Base-by-base conservation (phyloP, 345 rosid species). In the Salix caprea region DNA sequence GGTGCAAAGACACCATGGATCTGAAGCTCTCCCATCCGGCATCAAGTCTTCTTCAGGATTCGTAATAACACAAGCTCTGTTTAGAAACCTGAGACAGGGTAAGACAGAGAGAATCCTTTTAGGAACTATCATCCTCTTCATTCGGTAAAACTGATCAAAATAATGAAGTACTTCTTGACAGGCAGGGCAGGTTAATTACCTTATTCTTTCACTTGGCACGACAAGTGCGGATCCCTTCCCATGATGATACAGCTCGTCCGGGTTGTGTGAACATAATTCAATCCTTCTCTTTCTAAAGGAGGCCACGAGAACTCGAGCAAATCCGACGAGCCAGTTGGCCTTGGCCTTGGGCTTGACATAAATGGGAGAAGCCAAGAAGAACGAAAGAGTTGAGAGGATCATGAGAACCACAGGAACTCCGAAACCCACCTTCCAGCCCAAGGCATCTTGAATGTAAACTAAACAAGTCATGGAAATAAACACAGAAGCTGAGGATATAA, bases 1-100 rank as follows among this genome's bases (percentile, higher is more conserved):
- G 12, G 92, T 91, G 86, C 93, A 90, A 77, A 94, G 90, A 54
- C 84, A 84, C 98, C 96, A 92, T 7, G 96, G 89, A 70, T 90
- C 77, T 32, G 77, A 73, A 71, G 98, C 91, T 37, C 79, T 79
- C 68, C 96, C 98, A 71, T 91, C 91, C 10, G 80, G 69, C 1
- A 84, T 80, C 48, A 94, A 72, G 69, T 90, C 89, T 71, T 85
- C 81, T 15, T 84, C 88, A 0, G 82, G 90, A 71, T 86, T 85
- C 69, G 69, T 82, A 39, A 89, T 75, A 48, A 89, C 69, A 80
- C 97, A 90, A 34, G 94, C 96, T 82, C 86, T 94, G 77, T 91
- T 92, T 69, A 92, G 71, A 82, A 88, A 94, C 89, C 97, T 88
- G 70, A 10, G 7, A 64, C 60, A 72, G 15, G 30, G 10, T 72